Evolutionary conservation across 106 monocot genomes (phyloP), one percentile per base, ranked within the genome.

Genomic region (Cymbidium sinense): DNA sequence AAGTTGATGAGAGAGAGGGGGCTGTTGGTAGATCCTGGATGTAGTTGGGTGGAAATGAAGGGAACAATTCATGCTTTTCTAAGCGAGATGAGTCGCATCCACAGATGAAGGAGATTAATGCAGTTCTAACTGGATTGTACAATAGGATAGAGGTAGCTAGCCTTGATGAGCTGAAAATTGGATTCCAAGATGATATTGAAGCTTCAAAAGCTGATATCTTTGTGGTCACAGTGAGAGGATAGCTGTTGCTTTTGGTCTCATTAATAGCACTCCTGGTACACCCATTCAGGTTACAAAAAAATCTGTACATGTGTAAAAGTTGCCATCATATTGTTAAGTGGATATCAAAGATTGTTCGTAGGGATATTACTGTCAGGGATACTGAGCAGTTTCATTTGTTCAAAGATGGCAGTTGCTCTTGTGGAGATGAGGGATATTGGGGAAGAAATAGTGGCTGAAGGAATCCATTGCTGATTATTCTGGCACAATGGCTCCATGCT

Each of bases 151-250:
- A 78, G 73, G 74, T 43, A 20, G 55, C 76, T 77, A 85, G 86
- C 7, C 74, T 84, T 70, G 52, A 73, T 70, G 50, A 81, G 28
- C 82, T 82, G 44, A 84, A 89, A 0, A 2, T 81, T 71, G 27
- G 47, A 41, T 81, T 80, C 7, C n/a, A 20, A 9, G 77, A 83
- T 39, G 70, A 83, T 10, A 65, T 74, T 72, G 91, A 91, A 74
- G 87, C 79, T 54, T 87, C 85, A n/a, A 91, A 94, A 77, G 90
- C 86, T 19, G 94, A 94, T 65, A 86, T 94, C 0, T 89, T 50
- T 98, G 98, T 77, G 98, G 98, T 7, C 98, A 98, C 55, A 98
- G 98, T 78, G 98, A 98, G 78, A 94, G 92, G 77, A 36, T 83
- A 21, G 98, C 92, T 21, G 72, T 98, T 79, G 90, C 88, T 30